These are phyloP conservation scores for Amylocystis lapponica DNA, from an alignment of 768 basidiomycete genomes.

Conservation along the genomic window DNA sequence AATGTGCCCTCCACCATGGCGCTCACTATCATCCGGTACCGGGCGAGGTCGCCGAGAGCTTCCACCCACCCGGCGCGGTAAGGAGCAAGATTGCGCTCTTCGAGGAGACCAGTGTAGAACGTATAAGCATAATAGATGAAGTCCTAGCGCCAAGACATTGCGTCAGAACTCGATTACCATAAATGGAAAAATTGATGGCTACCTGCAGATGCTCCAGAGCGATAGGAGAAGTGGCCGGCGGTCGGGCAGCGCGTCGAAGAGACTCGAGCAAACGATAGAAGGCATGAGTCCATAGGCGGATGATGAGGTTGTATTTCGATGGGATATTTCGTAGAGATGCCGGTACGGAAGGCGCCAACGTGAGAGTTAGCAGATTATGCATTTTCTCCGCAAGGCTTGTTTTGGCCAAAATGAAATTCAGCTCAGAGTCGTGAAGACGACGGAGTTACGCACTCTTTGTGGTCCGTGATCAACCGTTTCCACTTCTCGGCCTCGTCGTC, in stretches of 20 bases:
- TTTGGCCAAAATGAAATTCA: background rate
- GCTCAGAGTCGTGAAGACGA: slow-evolving; percentile 1
- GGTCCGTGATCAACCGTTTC: slow-evolving; percentile 63
- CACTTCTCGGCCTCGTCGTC: slow-evolving; percentile 75
- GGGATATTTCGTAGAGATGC: slow-evolving; percentile 87
- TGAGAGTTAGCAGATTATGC: slow-evolving; percentile 81
- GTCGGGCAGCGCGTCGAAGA: slow-evolving; percentile 60
- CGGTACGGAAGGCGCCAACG: slow-evolving; percentile 82
- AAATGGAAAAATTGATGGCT: background rate
- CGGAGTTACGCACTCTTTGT: slow-evolving; percentile 65
- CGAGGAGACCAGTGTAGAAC: slow-evolving; percentile 86
- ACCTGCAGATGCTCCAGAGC: slow-evolving; percentile 84
- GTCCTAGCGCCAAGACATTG: slow-evolving; percentile 38
- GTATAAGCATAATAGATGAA: slow-evolving; percentile 95
- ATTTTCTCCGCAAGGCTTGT: slow-evolving; percentile 88
- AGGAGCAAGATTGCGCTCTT: slow-evolving; percentile 61
- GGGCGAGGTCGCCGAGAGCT: slow-evolving; percentile 91
- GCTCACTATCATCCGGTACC: slow-evolving; percentile 96
- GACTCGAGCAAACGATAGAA: slow-evolving; percentile 90
- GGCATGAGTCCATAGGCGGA: slow-evolving; percentile 85
- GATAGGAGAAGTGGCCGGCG: slow-evolving; percentile 55
- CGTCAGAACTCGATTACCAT: background rate
- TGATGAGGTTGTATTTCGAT: slow-evolving; percentile 92
- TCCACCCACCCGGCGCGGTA: slow-evolving; percentile 92
- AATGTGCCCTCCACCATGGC: slow-evolving; percentile 60